Evolutionary conservation across 1,284 basidiomycete genomes (phyloP), one percentile per base, ranked within the genome.

Genomic region (Moniliophthora roreri): DNA sequence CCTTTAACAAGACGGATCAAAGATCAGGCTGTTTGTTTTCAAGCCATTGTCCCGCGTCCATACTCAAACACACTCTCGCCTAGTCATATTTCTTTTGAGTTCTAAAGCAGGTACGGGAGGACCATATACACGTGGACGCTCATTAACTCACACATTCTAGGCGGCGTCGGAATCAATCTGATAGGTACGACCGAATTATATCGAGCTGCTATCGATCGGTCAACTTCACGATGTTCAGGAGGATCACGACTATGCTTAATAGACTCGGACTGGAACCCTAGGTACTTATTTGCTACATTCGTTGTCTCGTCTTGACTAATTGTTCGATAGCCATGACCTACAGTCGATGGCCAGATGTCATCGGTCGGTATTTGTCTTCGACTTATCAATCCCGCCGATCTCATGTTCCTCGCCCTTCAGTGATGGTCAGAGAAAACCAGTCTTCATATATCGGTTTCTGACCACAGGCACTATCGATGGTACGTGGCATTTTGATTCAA

Each of bases 271-370:
- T 99, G 97, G 93, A 96, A 96, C 69, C 93, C 93, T 41, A 91
- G 89, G 91, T 88, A 49, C 51, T 69, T 49, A 9, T 28, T 41
- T 34, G 37, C 42, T 45, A 6, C 37, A 50, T 32, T 47, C 28
- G 2, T 52, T 48, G 39, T 18, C n/a, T n/a, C n/a, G n/a, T n/a
- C n/a, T n/a, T 18, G 32, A 37, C 38, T 18, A 38, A 21, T 11
- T 0, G 38, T 10, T 24, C 47, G 46, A 47, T n/a, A 91, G 89
- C 60, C 90, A 91, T 62, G 96, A 99, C 69, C 72, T 95, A 15
- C 96, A 99, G 69, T 91, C 96, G 1, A 99, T 99, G 96, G 96
- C 95, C 49, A 85, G 97, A 46, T 98, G 96, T 63, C 93, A 95
- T 69, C 82, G 93, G 93, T 93, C 57, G 56, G 77, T 64, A 21